Evolutionary conservation across 1,139 yeast species (phyloP).

Genomic region (Candida dubliniensis): DNA sequence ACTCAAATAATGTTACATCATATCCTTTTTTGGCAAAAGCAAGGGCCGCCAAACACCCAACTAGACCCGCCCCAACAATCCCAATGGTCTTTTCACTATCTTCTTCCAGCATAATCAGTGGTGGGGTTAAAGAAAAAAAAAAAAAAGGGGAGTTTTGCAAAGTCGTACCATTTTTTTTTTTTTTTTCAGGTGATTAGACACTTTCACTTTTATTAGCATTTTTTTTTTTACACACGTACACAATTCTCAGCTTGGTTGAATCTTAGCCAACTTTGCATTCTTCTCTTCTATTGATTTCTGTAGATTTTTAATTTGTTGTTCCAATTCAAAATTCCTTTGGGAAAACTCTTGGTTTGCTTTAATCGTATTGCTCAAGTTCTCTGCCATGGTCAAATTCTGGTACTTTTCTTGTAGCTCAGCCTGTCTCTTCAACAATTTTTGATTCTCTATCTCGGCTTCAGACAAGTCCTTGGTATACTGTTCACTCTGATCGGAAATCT

Average conservation of each 20-base stretch:
- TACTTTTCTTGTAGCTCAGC: constrained; percentile 30
- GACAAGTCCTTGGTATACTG: constrained; percentile 28
- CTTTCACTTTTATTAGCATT: no score
- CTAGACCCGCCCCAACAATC: constrained; percentile 82
- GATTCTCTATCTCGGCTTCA: constrained; percentile 26
- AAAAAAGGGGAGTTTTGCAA: not conserved
- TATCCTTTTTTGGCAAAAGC: constrained; percentile 77
- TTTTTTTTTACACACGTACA: not conserved
- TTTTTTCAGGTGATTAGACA: no score
- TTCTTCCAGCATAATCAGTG: not conserved
- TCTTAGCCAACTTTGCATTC: constrained; percentile 19
- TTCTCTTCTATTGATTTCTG: constrained; percentile 22
- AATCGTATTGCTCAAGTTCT: constrained; percentile 44
- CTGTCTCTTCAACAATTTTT: constrained; percentile 18
- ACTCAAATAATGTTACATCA: constrained; percentile 68
- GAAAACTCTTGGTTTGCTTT: constrained; percentile 47
- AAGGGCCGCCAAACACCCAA: constrained; percentile 83
- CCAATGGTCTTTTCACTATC: constrained; percentile 30
- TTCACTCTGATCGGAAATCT: constrained; percentile 38
- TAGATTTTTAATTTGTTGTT: constrained; percentile 30
- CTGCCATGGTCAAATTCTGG: constrained; percentile 45
- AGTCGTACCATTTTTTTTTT: not conserved
- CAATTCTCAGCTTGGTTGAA: not conserved
- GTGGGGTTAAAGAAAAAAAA: not conserved
- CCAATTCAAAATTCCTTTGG: constrained; percentile 38